These are phyloP conservation scores for Entomortierella parvispora DNA, from an alignment of 192 early-diverging fungal species.

Conservation along the genomic window DNA sequence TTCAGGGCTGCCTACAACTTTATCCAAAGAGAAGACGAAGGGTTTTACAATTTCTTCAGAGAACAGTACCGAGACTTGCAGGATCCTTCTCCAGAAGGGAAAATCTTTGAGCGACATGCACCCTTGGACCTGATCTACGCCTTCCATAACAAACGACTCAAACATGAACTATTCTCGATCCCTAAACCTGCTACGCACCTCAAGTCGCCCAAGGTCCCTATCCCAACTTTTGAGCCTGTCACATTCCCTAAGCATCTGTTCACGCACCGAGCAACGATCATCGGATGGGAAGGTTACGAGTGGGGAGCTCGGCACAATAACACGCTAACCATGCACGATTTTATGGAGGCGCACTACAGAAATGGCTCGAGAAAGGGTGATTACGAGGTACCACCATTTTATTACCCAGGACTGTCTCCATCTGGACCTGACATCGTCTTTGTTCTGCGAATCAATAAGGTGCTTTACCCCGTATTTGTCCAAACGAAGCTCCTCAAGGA, in stretches of 20 bases:
- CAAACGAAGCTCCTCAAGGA: conserved; percentile 22
- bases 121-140: conserved; percentile 41
- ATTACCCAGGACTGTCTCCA: conserved; percentile 28
- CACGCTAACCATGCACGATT: conserved; percentile 31
- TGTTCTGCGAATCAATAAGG: conserved; percentile 31
- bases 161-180: conserved; percentile 41
- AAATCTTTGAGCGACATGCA: conserved; percentile 33
- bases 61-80: conserved; percentile 40
- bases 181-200: conserved; percentile 31
- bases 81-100: conserved; percentile 32
- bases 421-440: conserved; percentile 36
- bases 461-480: conserved; percentile 44
- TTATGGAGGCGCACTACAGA: conserved; percentile 43
- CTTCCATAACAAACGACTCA: conserved; percentile 38
- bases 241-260: conserved; percentile 36
- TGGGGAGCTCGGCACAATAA: conserved; percentile 24
- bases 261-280: conserved; percentile 29
- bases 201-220: conserved; percentile 13
- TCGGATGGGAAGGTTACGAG: conserved; percentile 39
- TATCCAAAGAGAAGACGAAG: conserved; percentile 29
- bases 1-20: conserved; percentile 45
- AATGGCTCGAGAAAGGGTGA: conserved; percentile 31
- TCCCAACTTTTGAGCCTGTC: conserved; percentile 39
- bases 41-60: conserved; percentile 31
- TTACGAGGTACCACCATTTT: conserved; percentile 31